Evolutionary conservation across 2,329 filamentous ascomycete genomes (phyloP).

Genomic region (Fusarium incarnatum): DNA sequence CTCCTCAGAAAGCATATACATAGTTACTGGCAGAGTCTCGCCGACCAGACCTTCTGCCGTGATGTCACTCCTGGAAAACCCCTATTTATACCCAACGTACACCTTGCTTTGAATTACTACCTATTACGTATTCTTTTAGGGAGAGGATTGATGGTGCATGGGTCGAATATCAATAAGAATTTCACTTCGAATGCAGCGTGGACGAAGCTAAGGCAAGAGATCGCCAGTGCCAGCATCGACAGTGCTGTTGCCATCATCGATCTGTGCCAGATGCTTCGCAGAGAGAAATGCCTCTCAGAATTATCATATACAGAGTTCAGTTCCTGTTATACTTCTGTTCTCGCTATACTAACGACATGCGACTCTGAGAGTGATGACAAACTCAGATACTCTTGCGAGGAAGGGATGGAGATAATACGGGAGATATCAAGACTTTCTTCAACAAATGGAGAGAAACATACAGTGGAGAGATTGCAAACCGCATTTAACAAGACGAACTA

Average conservation of each 20-base stretch:
- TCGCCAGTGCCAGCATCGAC: constrained; percentile 26
- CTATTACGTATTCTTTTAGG: constrained; percentile 37
- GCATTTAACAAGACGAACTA: constrained; percentile 17
- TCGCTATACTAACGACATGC: constrained; percentile 24
- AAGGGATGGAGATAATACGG: constrained; percentile 26
- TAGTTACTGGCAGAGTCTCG: constrained; percentile 31
- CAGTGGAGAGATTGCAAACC: constrained; percentile 23
- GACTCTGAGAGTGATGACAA: constrained; percentile 12
- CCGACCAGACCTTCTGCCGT: constrained; percentile 32
- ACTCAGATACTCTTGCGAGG: constrained; percentile 10
- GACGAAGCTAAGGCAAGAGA: not conserved
- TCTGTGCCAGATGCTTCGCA: constrained; percentile 30
- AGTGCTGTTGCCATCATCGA: constrained; percentile 30
- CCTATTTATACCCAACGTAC: constrained; percentile 37
- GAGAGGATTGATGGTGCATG: constrained; percentile 33
- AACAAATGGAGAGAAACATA: constrained; percentile 21
- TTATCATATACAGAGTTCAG: constrained; percentile 39
- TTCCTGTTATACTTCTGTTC: constrained; percentile 36
- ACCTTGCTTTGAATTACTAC: constrained; percentile 38
- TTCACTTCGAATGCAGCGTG: constrained; percentile 8
- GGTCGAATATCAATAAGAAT: not conserved
- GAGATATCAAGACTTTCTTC: constrained; percentile 31
- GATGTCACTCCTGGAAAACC: constrained; percentile 38
- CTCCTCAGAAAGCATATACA: constrained; percentile 20
- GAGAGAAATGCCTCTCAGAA: constrained; percentile 31